Percentiles rank a stretch among this genome's conserved stretches.
phyloP scores from a whole-genome alignment of 176 grass and related monocot species.

The Oropetium thomaeum region DNA sequence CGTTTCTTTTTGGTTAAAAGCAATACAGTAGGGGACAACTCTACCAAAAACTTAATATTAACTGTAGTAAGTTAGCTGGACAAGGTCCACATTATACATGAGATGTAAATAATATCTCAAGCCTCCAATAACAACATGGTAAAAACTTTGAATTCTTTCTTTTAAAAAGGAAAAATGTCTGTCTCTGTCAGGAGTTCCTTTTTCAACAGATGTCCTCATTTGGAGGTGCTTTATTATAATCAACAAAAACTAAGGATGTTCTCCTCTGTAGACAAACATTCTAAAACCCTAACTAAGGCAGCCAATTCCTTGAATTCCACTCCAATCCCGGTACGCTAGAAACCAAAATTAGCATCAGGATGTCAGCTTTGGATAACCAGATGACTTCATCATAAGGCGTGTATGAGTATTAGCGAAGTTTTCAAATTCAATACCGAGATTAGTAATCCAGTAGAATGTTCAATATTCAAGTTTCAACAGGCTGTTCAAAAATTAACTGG shows the following conservation, averaged over 20 bases:
- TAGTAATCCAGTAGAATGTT: background rate
- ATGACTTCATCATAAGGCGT: background rate
- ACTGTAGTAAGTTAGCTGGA: background rate
- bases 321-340: background rate
- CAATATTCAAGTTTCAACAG: slow-evolving; percentile 5
- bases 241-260: background rate
- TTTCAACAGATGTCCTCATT: background rate
- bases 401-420: background rate
- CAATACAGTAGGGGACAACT: background rate
- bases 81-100: background rate
- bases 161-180: background rate
- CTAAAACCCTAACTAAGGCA: background rate
- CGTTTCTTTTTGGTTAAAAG: background rate
- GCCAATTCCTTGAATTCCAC: background rate
- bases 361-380: slow-evolving; percentile 23
- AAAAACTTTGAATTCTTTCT: background rate
- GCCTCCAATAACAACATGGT: background rate
- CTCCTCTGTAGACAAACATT: background rate
- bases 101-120: background rate
- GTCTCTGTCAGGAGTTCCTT: background rate
- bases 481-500: slow-evolving; percentile 23
- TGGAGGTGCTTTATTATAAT: background rate
- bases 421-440: background rate
- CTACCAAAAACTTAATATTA: background rate
- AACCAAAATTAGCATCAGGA: slow-evolving; percentile 16